Evolutionary conservation across 148 eudicot species (phyloP), one percentile per base, ranked within the genome.

Genomic region (Nepenthes gracilis): DNA sequence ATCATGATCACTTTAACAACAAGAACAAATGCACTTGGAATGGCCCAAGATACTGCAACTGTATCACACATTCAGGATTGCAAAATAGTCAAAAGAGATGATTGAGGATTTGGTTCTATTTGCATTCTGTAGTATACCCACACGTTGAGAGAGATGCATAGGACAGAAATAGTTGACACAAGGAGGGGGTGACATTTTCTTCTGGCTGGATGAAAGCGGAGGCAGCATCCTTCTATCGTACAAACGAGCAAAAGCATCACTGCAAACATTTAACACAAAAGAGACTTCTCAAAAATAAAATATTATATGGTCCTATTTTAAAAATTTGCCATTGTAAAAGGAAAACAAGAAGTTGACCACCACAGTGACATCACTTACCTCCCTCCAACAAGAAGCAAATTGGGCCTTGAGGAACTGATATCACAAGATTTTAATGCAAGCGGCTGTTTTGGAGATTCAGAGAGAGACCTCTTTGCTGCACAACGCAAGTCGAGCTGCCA

Each of bases 211-310:
- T 50, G 98, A 88, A 50, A 88, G 74, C 59, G 96, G 89, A 56
- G 96, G 98, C 71, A 93, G 78, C 98, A 93, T 93, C 69, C 98
- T 74, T 79, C 98, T 84, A 84, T 93, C 98, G 70, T 93, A 93
- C 66, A 93, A 64, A 59, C 98, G 96, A 64, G 96, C 96, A 84
- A 88, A 93, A 48, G 95, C 83, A 74, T 93, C 98, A 78, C 98
- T 93, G 88, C 80, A 72, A 63, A 60, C 35, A 76, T 76, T 58
- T 5, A 40, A 37, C 70, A 78, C 23, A 74, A 47, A 68, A 59
- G 40, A 55, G 13, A 35, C 62, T 10, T 12, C 8, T 40, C 23
- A 23, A 23, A 23, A 23, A 23, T 23, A 23, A 23, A 23, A 23
- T 23, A 23, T 23, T 23, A 23, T 23, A 23, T 23, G 6, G 1